Base-by-base conservation (phyloP, 2,329 filamentous ascomycete genomes). In the Pseudogymnoascus destructans region DNA sequence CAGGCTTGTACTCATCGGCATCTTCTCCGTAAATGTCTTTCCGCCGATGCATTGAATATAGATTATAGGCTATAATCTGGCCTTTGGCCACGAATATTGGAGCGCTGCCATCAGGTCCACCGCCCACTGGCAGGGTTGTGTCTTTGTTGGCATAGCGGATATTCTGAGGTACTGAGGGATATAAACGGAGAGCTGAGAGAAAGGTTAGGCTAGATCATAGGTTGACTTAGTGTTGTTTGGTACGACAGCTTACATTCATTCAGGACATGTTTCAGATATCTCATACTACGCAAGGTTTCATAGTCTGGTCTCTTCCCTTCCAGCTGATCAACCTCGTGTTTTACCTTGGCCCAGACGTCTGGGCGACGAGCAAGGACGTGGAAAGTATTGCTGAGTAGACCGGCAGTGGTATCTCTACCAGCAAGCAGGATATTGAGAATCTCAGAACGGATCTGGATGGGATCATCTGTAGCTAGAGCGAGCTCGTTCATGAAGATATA, bases 321-420 rank as follows among this genome's bases (percentile, higher is more conserved):
- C 2, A 52, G 46, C 5, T 32, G 46, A 30, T 52, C 42, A 6
- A 77, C 63, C 35, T 71, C 68, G 11, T 66, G 60, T 6, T 75
- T 72, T 21, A 81, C 68, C 58, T 73, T 75, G 9, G 66, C 61
- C 63, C 72, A 77, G 35, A 75, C 67, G 0, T 63, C 62, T 2
- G 69, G 70, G 60, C 77, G 66, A 23, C 72, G 70, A 3, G 74
- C 67, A 19, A 79, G 65, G 15, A 69, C 66, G 59, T 71, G 70
- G 57, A 79, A 73, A 15, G 73, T 66, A 73, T 75, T 79, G 9
- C 74, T 73, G 1, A 84, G 67, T 2, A 77, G 72, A 27, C 71
- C 72, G 1, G 78, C 78, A 0, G 79, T 82, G 0, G 80, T 83
- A 61, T 84, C 81, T 9, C 80, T 73, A 1, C 80, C 80, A 0